Conservation (phyloP, 495 filamentous ascomycete genomes). For the Bathelium albidoporum region DNA sequence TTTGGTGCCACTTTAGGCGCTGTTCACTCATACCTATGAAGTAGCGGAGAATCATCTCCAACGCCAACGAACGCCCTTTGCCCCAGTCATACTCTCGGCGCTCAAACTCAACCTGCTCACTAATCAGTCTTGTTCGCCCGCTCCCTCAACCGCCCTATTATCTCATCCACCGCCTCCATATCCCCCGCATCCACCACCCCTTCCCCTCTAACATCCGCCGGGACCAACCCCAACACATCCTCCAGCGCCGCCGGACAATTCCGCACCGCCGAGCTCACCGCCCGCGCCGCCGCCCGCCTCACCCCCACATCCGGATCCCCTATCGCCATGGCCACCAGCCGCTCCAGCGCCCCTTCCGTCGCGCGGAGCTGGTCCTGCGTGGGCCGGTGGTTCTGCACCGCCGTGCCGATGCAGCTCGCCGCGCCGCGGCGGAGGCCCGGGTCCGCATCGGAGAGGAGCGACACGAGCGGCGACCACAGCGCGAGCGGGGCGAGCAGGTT, state of each 20-base stretch:
- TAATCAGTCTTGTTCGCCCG: background rate
- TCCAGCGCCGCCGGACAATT: conserved; percentile 76
- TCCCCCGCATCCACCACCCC: conserved; percentile 57
- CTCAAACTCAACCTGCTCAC: no score
- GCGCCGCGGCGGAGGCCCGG: conserved; percentile 65
- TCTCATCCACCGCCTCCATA: conserved; percentile 71
- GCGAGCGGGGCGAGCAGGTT: conserved; percentile 73
- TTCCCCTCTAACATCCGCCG: conserved; percentile 46
- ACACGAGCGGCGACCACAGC: conserved; percentile 71
- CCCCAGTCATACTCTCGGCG: no score
- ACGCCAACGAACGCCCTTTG: no score
- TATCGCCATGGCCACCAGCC: conserved; percentile 54
- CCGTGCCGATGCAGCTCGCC: conserved; percentile 86
- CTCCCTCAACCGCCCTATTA: conserved; percentile 59
- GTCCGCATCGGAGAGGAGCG: conserved; percentile 55
- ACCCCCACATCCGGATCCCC: conserved; percentile 50
- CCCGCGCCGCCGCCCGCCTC: conserved; percentile 80
- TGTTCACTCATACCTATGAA: no score
- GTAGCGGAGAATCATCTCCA: no score
- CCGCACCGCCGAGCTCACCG: conserved; percentile 68
- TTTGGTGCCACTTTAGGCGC: no score
- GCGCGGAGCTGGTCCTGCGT: conserved; percentile 69
- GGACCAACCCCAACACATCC: conserved; percentile 49
- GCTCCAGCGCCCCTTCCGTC: conserved; percentile 53
- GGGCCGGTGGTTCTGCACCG: conserved; percentile 88